phyloP scores from a whole-genome alignment of 108 stramenopile genomes.

The Cyclostephanos tholiformis region DNA sequence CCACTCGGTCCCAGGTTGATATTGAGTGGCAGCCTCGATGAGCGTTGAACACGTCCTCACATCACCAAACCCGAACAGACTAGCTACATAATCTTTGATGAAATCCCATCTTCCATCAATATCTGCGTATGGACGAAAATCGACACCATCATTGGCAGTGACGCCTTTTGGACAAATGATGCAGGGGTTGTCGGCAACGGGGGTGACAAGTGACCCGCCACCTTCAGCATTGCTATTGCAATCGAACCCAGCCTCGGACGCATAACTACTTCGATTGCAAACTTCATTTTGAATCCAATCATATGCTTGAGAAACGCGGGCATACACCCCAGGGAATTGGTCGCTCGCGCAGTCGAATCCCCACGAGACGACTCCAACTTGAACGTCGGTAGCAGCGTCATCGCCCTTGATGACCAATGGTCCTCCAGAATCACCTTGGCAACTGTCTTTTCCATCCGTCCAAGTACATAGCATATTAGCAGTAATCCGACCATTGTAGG shows the following conservation, averaged over 20 bases:
- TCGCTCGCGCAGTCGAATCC: slow-evolving; percentile 26
- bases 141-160: not conserved
- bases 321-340: slow-evolving; percentile 51
- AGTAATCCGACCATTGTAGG: slow-evolving; percentile 28
- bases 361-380: slow-evolving; percentile 50
- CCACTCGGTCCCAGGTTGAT: not conserved
- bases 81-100: no score
- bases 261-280: slow-evolving; percentile 14
- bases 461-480: slow-evolving; percentile 40
- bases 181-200: not conserved
- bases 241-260: slow-evolving; percentile 11
- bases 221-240: not conserved
- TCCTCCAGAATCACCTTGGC: slow-evolving; percentile 47
- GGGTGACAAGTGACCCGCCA: not conserved
- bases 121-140: not conserved
- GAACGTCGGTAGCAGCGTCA: slow-evolving; percentile 20
- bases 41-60: not conserved
- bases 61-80: not conserved
- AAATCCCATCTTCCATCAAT: not conserved
- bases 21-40: not conserved
- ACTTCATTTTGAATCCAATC: slow-evolving; percentile 40
- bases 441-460: slow-evolving; percentile 24
- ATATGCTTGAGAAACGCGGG: slow-evolving; percentile 31
- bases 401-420: slow-evolving; percentile 43
- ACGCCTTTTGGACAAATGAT: not conserved